phyloP scores from a whole-genome alignment of 768 basidiomycete genomes.

The Strobilomyces confusus region DNA sequence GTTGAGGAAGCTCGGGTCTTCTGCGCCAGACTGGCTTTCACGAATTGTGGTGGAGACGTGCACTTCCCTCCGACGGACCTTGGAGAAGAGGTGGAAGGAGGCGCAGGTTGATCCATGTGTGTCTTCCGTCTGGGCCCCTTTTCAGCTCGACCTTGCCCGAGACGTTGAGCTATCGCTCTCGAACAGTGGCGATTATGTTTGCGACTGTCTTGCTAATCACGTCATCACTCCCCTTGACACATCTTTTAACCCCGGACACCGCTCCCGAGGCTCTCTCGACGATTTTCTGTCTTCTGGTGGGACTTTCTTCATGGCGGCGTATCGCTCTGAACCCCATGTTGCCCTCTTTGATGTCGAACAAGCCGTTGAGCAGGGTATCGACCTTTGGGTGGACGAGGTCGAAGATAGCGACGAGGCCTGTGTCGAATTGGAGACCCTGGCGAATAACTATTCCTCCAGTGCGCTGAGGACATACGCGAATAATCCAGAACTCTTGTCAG shows the following conservation, averaged over 20 bases:
- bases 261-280: no score
- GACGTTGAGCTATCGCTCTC: no score
- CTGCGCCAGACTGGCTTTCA: background rate
- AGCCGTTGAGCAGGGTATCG: no score
- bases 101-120: constrained; percentile 27
- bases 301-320: constrained; percentile 14
- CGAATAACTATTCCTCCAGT: constrained; percentile 21
- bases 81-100: constrained; percentile 34
- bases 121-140: constrained; percentile 31
- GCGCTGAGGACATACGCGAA: constrained; percentile 26
- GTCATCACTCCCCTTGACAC: background rate
- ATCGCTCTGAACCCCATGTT: no score
- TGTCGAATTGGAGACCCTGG: constrained; percentile 25
- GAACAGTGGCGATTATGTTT: constrained; percentile 26
- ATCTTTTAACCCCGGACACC: background rate
- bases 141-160: constrained; percentile 21
- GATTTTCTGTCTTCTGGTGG: no score
- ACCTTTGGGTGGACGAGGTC: constrained; percentile 17
- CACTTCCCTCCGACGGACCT: no score
- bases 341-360: no score
- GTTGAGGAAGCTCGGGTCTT: background rate
- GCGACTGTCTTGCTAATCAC: background rate
- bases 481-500: constrained; percentile 36
- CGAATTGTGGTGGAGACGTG: background rate
- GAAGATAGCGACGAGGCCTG: constrained; percentile 22